Evolutionary conservation across 176 grass and related monocot genomes (phyloP), one percentile per base, ranked within the genome.

Genomic region (Chrysopogon serrulatus): DNA sequence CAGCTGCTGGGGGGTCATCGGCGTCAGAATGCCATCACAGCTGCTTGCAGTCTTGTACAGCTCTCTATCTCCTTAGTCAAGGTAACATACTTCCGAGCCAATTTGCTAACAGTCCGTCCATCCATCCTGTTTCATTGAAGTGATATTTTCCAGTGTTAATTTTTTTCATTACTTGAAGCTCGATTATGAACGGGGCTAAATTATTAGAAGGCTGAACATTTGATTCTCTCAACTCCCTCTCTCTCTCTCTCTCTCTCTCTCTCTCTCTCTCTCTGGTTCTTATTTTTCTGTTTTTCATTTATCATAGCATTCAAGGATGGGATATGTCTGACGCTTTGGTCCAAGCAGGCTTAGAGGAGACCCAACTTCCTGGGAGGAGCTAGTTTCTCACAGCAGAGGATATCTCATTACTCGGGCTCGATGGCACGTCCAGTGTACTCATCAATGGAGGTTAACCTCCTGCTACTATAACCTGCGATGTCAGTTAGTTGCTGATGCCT

Each of bases 1-100:
- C 89, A 89, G 57, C 79, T 97, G 53, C 87, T 97, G 65, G 92
- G 94, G 64, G 74, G 41, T 44, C 87, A 94, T 75, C 94, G 94
- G 43, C 87, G 87, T 82, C 85, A 86, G 43, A 97, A 97, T 84
- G 94, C 87, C 61, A 75, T 94, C 68, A 92, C 81, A 2, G 89
- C 94, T 65, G 75, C n/a, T n/a, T n/a, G n/a, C n/a, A n/a, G n/a
- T n/a, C 71, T 65, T 94, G 91, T 73, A 82, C 94, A 82, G 87
- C 94, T 65, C 77, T 97, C 0, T 90, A 64, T 83, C 90, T 97
- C 56, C 64, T 74, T 82, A 79, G 88, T 54, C 77, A 88, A 88
- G 94, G 94, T 97, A 87, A 84, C 27, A 15, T 44, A 9, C 44
- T 59, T 70, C 73, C 7, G 40, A 32, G 17, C 16, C 14, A 77